A percentile compares a stretch with the other conserved stretches of the same genome.
These are phyloP conservation scores for Striga asiatica DNA, from an alignment of 257 asterid species.

Conservation along the genomic window DNA sequence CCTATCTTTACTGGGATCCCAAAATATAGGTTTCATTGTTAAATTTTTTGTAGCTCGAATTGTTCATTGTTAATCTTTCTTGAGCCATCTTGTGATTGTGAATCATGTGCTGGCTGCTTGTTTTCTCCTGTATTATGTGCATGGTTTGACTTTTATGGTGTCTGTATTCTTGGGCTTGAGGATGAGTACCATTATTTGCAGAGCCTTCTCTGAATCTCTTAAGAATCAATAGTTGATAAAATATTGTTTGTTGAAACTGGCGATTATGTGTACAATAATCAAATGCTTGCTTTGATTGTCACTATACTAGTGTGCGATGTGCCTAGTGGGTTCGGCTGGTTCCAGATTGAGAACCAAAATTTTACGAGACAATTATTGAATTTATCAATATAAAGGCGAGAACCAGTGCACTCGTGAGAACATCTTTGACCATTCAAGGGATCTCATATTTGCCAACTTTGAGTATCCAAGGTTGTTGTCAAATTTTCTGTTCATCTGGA, in stretches of 20 bases:
- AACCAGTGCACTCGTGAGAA: too few species aligned
- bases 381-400: conserved; percentile 50
- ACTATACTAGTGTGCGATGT: conserved; percentile 58
- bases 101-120: not conserved
- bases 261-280: conserved; percentile 56
- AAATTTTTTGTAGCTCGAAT: too few species aligned
- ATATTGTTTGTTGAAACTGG: conserved; percentile 58
- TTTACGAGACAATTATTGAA: conserved; percentile 32
- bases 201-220: conserved; percentile 47
- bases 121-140: not conserved
- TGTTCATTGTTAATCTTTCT: too few species aligned
- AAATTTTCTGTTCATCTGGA: conserved; percentile 5
- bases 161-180: too few species aligned
- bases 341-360: conserved; percentile 61
- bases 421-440: too few species aligned
- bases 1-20: too few species aligned
- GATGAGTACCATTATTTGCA: not conserved
- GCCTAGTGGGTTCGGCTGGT: conserved; percentile 57
- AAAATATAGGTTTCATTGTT: too few species aligned
- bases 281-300: conserved; percentile 82
- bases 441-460: too few species aligned
- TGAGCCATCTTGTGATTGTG: conserved; percentile 72
- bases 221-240: conserved; percentile 59
- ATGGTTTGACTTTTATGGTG: not conserved
- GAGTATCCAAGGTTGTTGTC: conserved; percentile 69